Conservation (phyloP, 495 filamentous ascomycete genomes). For the Amorphotheca resinae region DNA sequence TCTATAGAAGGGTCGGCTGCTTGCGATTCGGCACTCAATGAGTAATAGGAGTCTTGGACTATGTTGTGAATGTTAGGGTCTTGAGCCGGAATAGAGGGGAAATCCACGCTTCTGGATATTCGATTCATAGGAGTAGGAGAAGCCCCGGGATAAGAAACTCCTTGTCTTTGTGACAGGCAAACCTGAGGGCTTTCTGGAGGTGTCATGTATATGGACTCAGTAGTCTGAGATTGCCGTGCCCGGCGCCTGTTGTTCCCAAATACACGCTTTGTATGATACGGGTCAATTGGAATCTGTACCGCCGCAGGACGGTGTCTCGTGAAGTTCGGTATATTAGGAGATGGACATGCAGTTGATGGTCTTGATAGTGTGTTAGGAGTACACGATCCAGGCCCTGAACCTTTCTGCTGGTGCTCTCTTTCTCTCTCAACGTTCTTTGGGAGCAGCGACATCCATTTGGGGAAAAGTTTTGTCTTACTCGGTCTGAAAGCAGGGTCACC, state of each 20-base stretch:
- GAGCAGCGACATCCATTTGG: constrained; percentile 31
- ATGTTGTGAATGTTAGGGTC: neutral
- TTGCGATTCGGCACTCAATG: neutral
- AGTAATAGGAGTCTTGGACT: neutral
- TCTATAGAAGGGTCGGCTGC: neutral
- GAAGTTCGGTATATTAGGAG: neutral
- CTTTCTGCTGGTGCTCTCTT: constrained; percentile 1
- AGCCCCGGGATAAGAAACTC: neutral
- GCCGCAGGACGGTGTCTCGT: neutral
- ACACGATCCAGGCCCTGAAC: neutral
- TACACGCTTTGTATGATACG: neutral
- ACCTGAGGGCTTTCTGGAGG: constrained; percentile 8
- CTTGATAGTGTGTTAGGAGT: neutral
- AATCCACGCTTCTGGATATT: neutral
- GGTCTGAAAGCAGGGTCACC: constrained; percentile 28
- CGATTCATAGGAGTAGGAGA: neutral
- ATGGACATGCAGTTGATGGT: neutral
- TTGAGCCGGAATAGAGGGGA: neutral
- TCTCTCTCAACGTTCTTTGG: constrained; percentile 17
- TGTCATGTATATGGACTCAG: constrained; percentile 4
- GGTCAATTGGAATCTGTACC: neutral
- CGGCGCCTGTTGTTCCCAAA: neutral
- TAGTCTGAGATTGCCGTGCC: neutral
- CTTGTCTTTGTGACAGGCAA: neutral
- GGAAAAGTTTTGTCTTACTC: constrained; percentile 32